Percentiles rank a stretch among this genome's conserved stretches.
These are phyloP conservation scores for Prunus yedoensis DNA, from an alignment of 331 rosid genomes.

Conservation along the genomic window DNA sequence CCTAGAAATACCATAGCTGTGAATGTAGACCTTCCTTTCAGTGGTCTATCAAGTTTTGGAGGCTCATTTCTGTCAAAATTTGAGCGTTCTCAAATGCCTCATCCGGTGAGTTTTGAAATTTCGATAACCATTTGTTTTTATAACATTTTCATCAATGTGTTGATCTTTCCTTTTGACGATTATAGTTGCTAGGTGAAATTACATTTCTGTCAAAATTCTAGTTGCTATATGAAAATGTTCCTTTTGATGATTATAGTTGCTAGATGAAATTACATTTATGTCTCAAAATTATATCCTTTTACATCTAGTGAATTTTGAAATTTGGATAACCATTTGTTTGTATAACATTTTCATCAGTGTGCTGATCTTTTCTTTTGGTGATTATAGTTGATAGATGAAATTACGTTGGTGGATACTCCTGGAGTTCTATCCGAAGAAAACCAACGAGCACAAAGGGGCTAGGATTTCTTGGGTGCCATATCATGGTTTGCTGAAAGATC, in stretches of 20 bases:
- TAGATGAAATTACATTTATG: slow-evolving; percentile 40
- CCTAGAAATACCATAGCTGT: slow-evolving; percentile 97
- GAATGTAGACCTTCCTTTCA: slow-evolving; percentile 89
- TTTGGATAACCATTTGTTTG: neutral
- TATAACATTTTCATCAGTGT: slow-evolving; percentile 1
- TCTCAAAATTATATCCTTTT: too few relatives aligned
- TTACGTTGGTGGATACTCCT: slow-evolving; percentile 92
- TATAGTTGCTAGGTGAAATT: slow-evolving; percentile 70
- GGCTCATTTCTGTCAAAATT: slow-evolving; percentile 88
- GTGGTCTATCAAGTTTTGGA: slow-evolving; percentile 79
- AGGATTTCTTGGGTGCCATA: slow-evolving; percentile 89
- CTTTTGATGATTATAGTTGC: slow-evolving; percentile 40
- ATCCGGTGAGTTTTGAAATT: slow-evolving; percentile 61
- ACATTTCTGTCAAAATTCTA: slow-evolving; percentile 30
- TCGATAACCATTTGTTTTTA: neutral
- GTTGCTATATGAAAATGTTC: neutral
- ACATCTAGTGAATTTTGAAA: too few relatives aligned
- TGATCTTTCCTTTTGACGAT: slow-evolving; percentile 8
- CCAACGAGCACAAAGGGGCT: slow-evolving; percentile 90
- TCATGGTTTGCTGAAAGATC: slow-evolving; percentile 97
- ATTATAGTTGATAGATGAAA: slow-evolving; percentile 67
- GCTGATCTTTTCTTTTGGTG: slow-evolving; percentile 6
- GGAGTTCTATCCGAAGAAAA: slow-evolving; percentile 96
- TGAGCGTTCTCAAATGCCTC: slow-evolving; percentile 97
- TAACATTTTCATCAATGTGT: slow-evolving; percentile 1